Conservation (phyloP, 1,139 yeast genomes). For the Yamadazyma friedrichii region DNA sequence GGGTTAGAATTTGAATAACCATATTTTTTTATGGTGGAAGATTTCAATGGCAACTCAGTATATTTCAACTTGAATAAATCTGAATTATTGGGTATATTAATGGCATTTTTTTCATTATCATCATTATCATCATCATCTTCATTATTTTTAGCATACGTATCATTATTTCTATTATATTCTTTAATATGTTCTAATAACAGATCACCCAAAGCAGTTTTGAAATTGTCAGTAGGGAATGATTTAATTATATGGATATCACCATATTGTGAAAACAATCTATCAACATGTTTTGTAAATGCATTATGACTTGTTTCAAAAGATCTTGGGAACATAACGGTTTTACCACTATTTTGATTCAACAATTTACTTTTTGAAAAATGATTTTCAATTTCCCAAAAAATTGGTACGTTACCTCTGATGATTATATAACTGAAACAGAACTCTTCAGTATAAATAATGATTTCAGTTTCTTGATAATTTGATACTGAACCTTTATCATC, state of each 20-base stretch:
- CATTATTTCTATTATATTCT: constrained; percentile 20
- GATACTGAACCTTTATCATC: constrained; percentile 73
- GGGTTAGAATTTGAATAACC: constrained; percentile 41
- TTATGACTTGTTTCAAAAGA: constrained; percentile 64
- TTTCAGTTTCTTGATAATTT: constrained; percentile 65
- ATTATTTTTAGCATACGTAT: background rate
- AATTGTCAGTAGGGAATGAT: constrained; percentile 43
- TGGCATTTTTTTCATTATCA: background rate
- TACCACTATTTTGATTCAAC: constrained; percentile 39
- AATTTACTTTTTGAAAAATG: constrained; percentile 36
- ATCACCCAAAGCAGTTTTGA: constrained; percentile 34
- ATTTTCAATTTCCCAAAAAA: constrained; percentile 59
- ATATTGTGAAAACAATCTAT: constrained; percentile 52
- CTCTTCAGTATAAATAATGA: constrained; percentile 52
- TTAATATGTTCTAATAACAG: constrained; percentile 32
- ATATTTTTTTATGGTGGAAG: constrained; percentile 31
- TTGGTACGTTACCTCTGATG: constrained; percentile 67
- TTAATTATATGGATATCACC: constrained; percentile 65
- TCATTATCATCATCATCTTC: background rate
- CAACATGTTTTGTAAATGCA: constrained; percentile 65
- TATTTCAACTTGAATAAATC: constrained; percentile 11
- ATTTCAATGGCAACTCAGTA: constrained; percentile 32
- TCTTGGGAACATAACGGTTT: constrained; percentile 52
- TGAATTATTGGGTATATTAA: background rate
- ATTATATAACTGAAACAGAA: constrained; percentile 59